These are phyloP conservation scores for Vitellaria paradoxa DNA, from an alignment of 179 eudicot genomes.

Conservation along the genomic window DNA sequence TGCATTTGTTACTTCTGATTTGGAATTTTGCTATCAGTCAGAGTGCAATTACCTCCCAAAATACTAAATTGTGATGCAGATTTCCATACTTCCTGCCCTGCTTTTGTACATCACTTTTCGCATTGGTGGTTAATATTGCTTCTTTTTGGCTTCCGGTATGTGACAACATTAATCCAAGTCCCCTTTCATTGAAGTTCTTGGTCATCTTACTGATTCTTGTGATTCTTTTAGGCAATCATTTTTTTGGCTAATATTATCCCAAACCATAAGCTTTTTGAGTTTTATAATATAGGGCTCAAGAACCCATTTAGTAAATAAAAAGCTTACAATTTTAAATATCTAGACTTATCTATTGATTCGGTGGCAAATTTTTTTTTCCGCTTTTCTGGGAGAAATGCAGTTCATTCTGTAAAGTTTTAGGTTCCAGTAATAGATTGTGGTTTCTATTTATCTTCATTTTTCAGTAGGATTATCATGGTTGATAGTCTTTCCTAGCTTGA, in stretches of 20 bases:
- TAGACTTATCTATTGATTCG: neutral
- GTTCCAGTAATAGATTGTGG: neutral
- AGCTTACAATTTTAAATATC: neutral
- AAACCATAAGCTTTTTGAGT: too few relatives aligned
- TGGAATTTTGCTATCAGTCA: neutral
- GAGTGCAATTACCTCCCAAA: neutral
- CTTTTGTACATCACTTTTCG: constrained; percentile 57
- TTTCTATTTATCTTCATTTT: neutral
- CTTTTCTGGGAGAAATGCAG: neutral
- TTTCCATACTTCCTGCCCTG: constrained; percentile 94
- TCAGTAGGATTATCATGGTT: neutral
- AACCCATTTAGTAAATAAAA: neutral
- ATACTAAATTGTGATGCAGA: constrained; percentile 42
- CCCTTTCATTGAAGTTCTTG: neutral
- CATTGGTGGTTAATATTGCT: constrained; percentile 44
- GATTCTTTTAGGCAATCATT: neutral
- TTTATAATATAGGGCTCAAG: neutral
- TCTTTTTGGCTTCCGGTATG: constrained; percentile 82
- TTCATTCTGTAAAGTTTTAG: neutral
- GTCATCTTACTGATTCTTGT: neutral
- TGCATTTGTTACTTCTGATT: neutral
- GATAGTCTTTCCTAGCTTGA: neutral
- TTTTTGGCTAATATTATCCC: neutral
- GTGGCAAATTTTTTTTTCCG: neutral
- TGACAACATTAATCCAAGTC: neutral